Evolutionary conservation across 139 green algal genomes (phyloP).

Genomic region (Mesotaenium endlicherianum): DNA sequence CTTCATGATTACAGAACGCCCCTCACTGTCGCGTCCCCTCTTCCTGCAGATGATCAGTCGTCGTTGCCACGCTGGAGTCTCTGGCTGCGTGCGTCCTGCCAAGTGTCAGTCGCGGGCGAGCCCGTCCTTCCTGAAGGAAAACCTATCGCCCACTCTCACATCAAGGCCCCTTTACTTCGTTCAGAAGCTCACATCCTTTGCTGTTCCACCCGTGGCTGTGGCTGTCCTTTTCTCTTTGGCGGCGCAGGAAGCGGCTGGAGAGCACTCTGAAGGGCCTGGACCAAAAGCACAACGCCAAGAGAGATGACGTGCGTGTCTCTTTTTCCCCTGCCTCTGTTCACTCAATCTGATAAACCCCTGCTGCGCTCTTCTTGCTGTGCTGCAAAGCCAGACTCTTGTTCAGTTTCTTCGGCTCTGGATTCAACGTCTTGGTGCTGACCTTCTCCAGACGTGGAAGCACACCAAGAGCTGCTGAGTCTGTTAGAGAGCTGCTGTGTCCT

Average conservation of each 20-base stretch:
- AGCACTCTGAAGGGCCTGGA: slow-evolving; percentile 46
- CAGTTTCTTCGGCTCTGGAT: too few species aligned
- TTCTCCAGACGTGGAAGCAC: too few species aligned
- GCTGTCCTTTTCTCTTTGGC: not conserved
- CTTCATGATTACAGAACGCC: too few species aligned
- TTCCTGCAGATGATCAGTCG: too few species aligned
- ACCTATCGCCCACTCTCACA: not conserved
- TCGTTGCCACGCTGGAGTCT: not conserved
- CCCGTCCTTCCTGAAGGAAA: not conserved
- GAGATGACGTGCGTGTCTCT: slow-evolving; percentile 43
- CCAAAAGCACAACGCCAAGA: slow-evolving; percentile 57
- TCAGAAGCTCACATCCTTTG: not conserved
- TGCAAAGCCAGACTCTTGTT: too few species aligned
- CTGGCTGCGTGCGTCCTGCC: not conserved
- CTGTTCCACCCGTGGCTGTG: not conserved
- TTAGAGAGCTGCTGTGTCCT: too few species aligned
- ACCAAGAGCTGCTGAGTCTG: too few species aligned
- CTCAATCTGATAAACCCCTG: too few species aligned
- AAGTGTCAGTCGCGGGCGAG: not conserved
- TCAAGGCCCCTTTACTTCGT: not conserved
- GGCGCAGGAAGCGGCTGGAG: slow-evolving; percentile 53
- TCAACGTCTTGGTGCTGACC: too few species aligned
- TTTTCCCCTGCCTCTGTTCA: too few species aligned
- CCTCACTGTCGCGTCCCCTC: too few species aligned
- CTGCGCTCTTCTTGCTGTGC: too few species aligned